Evolutionary conservation across 202 grass and related monocot species (phyloP), one percentile per base, ranked within the genome.

Genomic region (Cymbopogon flexuosus): DNA sequence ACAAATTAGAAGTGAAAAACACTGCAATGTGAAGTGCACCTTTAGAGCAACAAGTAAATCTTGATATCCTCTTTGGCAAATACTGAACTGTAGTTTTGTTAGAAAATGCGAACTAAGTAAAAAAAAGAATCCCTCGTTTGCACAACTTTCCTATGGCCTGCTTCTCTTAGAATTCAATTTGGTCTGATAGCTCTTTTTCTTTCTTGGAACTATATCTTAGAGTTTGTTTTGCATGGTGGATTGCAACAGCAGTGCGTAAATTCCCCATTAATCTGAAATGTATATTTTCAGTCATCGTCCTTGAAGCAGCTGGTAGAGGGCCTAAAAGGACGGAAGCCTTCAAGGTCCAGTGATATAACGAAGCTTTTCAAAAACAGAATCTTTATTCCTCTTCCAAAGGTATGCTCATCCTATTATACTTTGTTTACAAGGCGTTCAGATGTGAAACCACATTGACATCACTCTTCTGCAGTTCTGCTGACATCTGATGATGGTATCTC

Each of bases 301-400:
- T 84, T 98, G 73, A 94, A 84, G 82, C 82, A 34, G 76, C 56
- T 94, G 68, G 46, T 86, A 13, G 90, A 71, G 64, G 61, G 79
- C 23, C 58, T 86, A 73, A 90, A 60, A 84, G 92, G 56, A 52
- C 71, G 4, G 74, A 93, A 89, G 66, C 49, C 86, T 72, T 69
- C 88, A 77, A 97, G 84, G 42, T 70, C 82, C 8, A 87, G 69
- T 86, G 84, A 86, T 23, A 87, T 97, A 84, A 62, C 62, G 18
- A 92, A 91, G 75, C 86, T 94, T 54, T 97, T 94, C 67, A 85
- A 82, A 77, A 97, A 97, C 79, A 79, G 45, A 75, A 49, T 94
- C 8, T 91, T 84, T 89, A 78, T 97, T 84, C 92, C 92, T 77
- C 78, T 87, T 87, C 95, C 95, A 79, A 88, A 97, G 84, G 92